A percentile compares a stretch with the other conserved stretches of the same genome.
Evolutionary conservation across 192 early-diverging fungal genomes (phyloP).

Genomic region (Pilaira anomala): DNA sequence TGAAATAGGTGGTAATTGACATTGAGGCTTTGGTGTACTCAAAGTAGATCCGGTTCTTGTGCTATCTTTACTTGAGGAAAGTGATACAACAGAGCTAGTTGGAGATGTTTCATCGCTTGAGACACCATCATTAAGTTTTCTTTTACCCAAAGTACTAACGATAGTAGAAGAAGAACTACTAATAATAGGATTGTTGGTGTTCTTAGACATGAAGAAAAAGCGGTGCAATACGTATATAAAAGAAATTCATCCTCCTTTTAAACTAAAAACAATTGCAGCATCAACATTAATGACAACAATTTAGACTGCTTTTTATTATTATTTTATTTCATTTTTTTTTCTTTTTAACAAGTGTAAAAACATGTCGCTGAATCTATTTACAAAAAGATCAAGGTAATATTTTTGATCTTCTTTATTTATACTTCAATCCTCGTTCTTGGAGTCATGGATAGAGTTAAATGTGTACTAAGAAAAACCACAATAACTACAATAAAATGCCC

Average conservation of each 20-base stretch:
- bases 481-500: conserved; percentile 21
- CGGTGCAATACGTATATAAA: too few relatives aligned
- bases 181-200: too few relatives aligned
- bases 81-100: neutral
- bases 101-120: neutral
- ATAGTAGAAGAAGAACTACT: too few relatives aligned
- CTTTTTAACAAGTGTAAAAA: neutral
- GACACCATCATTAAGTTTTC: neutral
- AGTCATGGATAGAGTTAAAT: conserved; percentile 11
- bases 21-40: too few relatives aligned
- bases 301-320: too few relatives aligned
- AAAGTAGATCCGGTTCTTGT: too few relatives aligned
- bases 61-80: too few relatives aligned
- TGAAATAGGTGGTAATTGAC: conserved; percentile 4
- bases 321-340: neutral
- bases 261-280: too few relatives aligned
- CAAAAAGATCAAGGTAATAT: neutral
- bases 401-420: neutral
- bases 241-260: too few relatives aligned
- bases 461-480: conserved; percentile 2
- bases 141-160: neutral
- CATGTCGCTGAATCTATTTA: neutral
- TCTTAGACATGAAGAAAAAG: too few relatives aligned
- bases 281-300: too few relatives aligned
- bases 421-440: conserved; percentile 1